Percentiles rank a stretch among this genome's conserved stretches.
Evolutionary conservation across 306 rosid species (phyloP).

Genomic region (Sphenostylis stenocarpa): DNA sequence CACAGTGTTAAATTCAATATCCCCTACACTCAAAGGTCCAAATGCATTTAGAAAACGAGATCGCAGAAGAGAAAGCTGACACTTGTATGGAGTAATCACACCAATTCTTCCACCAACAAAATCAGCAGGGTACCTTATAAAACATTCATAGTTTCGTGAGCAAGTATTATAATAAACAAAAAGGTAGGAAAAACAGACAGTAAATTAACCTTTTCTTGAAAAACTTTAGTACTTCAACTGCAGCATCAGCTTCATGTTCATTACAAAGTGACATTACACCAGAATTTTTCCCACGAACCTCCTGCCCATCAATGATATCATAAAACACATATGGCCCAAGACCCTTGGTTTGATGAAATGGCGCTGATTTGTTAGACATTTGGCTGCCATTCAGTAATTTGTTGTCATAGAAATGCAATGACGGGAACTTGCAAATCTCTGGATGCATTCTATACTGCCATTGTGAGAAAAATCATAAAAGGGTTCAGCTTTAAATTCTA

Average conservation of each 20-base stretch:
- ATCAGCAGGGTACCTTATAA: constrained; percentile 72
- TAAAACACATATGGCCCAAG: constrained; percentile 89
- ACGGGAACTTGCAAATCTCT: constrained; percentile 89
- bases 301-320: constrained; percentile 79
- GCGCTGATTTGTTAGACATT: constrained; percentile 71
- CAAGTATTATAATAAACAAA: constrained; percentile 22
- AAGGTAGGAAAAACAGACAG: not conserved
- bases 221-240: constrained; percentile 71
- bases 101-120: constrained; percentile 81
- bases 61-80: constrained; percentile 79
- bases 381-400: constrained; percentile 76
- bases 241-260: constrained; percentile 92
- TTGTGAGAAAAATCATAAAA: constrained; percentile 28
- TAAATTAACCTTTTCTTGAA: constrained; percentile 64
- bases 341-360: constrained; percentile 72
- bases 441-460: constrained; percentile 99
- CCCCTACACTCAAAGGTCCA: constrained; percentile 64
- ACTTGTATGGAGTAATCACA: constrained; percentile 87
- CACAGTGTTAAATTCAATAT: constrained; percentile 85
- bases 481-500: constrained; percentile 25
- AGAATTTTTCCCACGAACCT: constrained; percentile 69
- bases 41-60: constrained; percentile 75
- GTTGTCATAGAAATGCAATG: constrained; percentile 85
- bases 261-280: constrained; percentile 83
- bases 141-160: constrained; percentile 32